Evolutionary conservation across 2,329 filamentous ascomycete species (phyloP).

Genomic region (Didymellaceae sp.): DNA sequence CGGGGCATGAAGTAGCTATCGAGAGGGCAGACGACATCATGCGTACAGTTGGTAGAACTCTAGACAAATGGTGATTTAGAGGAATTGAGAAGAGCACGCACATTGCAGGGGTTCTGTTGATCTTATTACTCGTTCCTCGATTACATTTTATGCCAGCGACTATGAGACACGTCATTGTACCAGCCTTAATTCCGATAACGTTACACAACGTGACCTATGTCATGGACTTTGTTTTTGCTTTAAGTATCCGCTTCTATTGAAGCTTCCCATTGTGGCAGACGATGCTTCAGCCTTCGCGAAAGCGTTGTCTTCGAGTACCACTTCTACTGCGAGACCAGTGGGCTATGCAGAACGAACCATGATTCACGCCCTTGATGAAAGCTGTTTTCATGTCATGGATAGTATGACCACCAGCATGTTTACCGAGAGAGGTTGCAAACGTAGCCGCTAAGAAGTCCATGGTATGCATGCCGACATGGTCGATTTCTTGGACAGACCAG

Average conservation of each 20-base stretch:
- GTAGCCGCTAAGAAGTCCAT: background rate
- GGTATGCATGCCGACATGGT: background rate
- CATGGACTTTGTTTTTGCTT: too few species aligned
- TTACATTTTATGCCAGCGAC: too few species aligned
- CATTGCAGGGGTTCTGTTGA: too few species aligned
- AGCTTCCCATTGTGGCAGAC: background rate
- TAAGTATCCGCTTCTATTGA: background rate
- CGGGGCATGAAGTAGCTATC: conserved; percentile 74
- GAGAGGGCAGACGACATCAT: conserved; percentile 66
- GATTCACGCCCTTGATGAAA: conserved; percentile 7
- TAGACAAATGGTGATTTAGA: conserved; percentile 35
- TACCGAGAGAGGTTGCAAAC: conserved; percentile 10
- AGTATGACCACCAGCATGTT: background rate
- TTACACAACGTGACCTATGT: too few species aligned
- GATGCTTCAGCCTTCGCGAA: background rate
- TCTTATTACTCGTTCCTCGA: too few species aligned
- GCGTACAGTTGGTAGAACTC: conserved; percentile 54
- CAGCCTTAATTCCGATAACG: too few species aligned
- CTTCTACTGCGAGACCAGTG: conserved; percentile 3
- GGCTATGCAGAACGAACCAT: background rate
- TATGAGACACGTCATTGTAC: too few species aligned
- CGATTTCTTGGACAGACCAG: background rate
- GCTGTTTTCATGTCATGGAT: conserved; percentile 3
- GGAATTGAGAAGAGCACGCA: too few species aligned
- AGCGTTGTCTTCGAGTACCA: background rate